Evolutionary conservation across 805 yeast species (phyloP).

Genomic region (Myxozyma lipomycoides): DNA sequence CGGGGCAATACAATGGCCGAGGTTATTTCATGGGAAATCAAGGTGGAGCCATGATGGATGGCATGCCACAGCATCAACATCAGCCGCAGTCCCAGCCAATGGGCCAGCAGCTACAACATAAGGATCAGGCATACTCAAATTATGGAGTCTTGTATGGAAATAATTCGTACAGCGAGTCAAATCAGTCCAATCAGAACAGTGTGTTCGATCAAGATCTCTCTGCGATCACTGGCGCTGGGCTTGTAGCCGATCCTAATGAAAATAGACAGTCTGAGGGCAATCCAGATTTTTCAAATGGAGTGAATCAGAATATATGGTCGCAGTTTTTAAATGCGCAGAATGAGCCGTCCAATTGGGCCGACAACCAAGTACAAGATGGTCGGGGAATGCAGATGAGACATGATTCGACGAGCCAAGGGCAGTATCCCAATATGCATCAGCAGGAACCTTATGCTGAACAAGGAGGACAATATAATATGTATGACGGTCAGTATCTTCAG

Average conservation of each 20-base stretch:
- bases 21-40: not conserved
- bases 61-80: slow-evolving; percentile 9
- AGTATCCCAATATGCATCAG: not conserved
- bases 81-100: not conserved
- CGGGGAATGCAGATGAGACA: not conserved
- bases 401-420: not conserved
- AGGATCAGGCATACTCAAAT: slow-evolving; percentile 4
- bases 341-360: slow-evolving; percentile 11
- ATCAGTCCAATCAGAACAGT: slow-evolving; percentile 6
- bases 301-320: slow-evolving; percentile 13
- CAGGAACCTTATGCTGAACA: not conserved
- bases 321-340: slow-evolving; percentile 15
- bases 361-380: not conserved
- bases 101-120: not conserved
- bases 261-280: not conserved
- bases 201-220: slow-evolving; percentile 10
- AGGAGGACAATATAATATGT: not conserved
- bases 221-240: not conserved
- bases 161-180: slow-evolving; percentile 6
- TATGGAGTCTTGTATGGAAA: slow-evolving; percentile 1
- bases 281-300: not conserved
- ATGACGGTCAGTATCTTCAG: not conserved
- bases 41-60: too few relatives aligned
- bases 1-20: not conserved
- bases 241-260: not conserved